These are phyloP conservation scores for Oligophagozyma castellii DNA, from an alignment of 1,139 yeast genomes.

Conservation along the genomic window DNA sequence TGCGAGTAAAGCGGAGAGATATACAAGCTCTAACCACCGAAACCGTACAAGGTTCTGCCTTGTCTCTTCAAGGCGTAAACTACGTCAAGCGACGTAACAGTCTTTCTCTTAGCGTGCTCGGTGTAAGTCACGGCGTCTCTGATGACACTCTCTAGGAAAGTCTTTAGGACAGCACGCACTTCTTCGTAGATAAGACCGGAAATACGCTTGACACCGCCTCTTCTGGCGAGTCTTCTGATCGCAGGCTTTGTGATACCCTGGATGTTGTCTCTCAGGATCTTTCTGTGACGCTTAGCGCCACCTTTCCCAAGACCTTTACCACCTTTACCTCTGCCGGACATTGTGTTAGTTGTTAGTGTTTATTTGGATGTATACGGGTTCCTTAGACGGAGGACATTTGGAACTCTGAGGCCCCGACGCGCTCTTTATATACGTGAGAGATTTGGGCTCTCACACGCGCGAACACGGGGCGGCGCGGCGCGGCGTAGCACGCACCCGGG, in stretches of 20 bases:
- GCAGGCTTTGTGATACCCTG: constrained; percentile 99
- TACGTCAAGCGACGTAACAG: constrained; percentile 96
- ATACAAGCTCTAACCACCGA: constrained; percentile 88
- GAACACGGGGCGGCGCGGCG: too few relatives aligned
- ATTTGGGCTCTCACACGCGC: too few relatives aligned
- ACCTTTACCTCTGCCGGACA: constrained; percentile 99
- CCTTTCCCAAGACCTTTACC: constrained; percentile 99
- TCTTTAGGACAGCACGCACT: constrained; percentile 92
- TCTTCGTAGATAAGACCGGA: constrained; percentile 98
- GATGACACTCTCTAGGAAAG: constrained; percentile 93
- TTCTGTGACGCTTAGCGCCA: constrained; percentile 99
- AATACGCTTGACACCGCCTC: constrained; percentile 99
- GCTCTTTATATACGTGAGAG: too few relatives aligned
- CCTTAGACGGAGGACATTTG: too few relatives aligned
- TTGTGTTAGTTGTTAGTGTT: too few relatives aligned
- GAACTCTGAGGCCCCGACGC: too few relatives aligned
- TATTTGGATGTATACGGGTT: too few relatives aligned
- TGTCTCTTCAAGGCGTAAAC: constrained; percentile 99
- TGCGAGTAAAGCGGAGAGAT: too few relatives aligned
- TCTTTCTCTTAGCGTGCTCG: constrained; percentile 99
- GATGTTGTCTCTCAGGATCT: constrained; percentile 97
- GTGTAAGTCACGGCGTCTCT: constrained; percentile 99
- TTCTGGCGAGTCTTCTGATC: constrained; percentile 98
- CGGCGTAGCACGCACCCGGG: too few relatives aligned
- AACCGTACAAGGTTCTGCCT: constrained; percentile 99